Conservation (phyloP, 768 basidiomycete genomes). For the Collybia sp. region DNA sequence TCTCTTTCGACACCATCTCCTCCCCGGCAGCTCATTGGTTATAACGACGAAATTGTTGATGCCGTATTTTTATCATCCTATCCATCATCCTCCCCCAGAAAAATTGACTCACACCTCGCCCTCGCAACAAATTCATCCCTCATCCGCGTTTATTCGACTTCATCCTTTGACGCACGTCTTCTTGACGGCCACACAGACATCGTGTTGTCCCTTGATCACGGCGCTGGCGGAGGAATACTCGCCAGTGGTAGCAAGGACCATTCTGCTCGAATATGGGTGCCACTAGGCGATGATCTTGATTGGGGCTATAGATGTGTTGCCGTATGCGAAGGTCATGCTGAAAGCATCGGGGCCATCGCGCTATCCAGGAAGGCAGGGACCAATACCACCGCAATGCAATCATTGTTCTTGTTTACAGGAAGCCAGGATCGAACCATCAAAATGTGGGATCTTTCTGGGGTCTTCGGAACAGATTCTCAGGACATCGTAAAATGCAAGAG, state of each 20-base stretch:
- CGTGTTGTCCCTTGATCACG: constrained; percentile 79
- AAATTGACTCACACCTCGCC: constrained; percentile 71
- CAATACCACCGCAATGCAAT: constrained; percentile 20
- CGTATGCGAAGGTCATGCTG: constrained; percentile 89
- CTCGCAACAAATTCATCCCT: constrained; percentile 97
- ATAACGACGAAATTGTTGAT: constrained; percentile 98
- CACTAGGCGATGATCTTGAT: constrained; percentile 14
- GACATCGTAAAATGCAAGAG: constrained; percentile 51
- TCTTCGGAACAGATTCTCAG: constrained; percentile 28
- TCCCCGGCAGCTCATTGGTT: constrained; percentile 85
- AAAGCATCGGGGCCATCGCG: constrained; percentile 88
- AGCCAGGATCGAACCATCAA: constrained; percentile 98
- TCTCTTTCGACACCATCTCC: constrained; percentile 64
- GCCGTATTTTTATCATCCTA: constrained; percentile 63
- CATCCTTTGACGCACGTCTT: constrained; percentile 76
- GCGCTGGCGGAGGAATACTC: constrained; percentile 64
- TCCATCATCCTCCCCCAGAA: constrained; percentile 12
- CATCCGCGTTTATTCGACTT: constrained; percentile 81
- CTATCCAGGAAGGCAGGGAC: constrained; percentile 54
- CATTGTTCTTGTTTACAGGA: constrained; percentile 86
- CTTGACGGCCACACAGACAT: constrained; percentile 89
- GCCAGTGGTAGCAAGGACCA: constrained; percentile 92
- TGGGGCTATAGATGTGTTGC: constrained; percentile 77
- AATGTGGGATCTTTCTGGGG: constrained; percentile 87
- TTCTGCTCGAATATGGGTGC: constrained; percentile 82